Percentiles rank a stretch among this genome's conserved stretches.
Evolutionary conservation across 108 stramenopile genomes (phyloP).

Genomic region (Skeletonema costatum): DNA sequence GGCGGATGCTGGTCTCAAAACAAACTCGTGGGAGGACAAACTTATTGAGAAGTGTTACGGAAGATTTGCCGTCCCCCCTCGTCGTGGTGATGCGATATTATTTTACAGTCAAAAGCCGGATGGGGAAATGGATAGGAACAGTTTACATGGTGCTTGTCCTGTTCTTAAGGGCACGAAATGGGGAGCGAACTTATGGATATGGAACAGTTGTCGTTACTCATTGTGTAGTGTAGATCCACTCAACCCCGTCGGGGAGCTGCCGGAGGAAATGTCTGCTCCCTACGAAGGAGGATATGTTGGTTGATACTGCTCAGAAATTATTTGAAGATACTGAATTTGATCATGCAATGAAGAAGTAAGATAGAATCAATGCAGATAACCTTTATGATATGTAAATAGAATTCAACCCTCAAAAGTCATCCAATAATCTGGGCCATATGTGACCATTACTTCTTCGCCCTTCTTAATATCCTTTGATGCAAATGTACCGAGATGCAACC

Average conservation of each 20-base stretch:
- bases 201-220: conserved; percentile 64
- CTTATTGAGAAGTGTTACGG: conserved; percentile 34
- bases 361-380: not conserved
- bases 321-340: not conserved
- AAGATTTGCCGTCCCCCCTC: conserved; percentile 46
- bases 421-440: conserved; percentile 1
- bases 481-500: conserved; percentile 7
- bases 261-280: conserved; percentile 41
- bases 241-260: conserved; percentile 36
- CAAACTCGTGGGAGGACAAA: conserved; percentile 47
- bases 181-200: conserved; percentile 79
- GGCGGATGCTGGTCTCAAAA: conserved; percentile 34
- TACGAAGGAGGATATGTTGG: not conserved
- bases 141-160: conserved; percentile 72
- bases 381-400: not conserved
- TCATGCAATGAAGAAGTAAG: not conserved
- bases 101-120: conserved; percentile 59
- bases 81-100: conserved; percentile 51
- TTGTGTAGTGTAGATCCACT: conserved; percentile 35
- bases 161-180: conserved; percentile 74
- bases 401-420: not conserved
- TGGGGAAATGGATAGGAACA: conserved; percentile 37
- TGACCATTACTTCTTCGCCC: conserved; percentile 9
- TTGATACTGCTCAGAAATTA: not conserved
- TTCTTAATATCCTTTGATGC: conserved; percentile 3